A percentile compares a stretch with the other conserved stretches of the same genome.
phyloP scores from a whole-genome alignment of 2,329 filamentous ascomycete genomes.

The Cercospora zeae-maydis region DNA sequence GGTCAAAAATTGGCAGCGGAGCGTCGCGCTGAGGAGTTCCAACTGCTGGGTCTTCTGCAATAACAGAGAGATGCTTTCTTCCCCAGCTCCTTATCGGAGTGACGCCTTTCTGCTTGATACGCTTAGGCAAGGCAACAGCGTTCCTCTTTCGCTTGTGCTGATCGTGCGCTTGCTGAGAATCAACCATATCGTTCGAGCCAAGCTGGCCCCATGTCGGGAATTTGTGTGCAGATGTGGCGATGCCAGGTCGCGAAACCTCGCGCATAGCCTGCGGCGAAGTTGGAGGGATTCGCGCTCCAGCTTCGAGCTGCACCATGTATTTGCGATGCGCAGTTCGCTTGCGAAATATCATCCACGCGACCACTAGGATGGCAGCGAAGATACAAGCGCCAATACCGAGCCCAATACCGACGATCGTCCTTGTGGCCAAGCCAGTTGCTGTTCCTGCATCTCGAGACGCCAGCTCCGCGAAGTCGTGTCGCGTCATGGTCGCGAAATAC shows the following conservation, averaged over 20 bases:
- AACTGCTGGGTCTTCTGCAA: constrained; percentile 37
- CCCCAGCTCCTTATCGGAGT: constrained; percentile 24
- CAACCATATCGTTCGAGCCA: constrained; percentile 39
- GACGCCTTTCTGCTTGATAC: constrained; percentile 19
- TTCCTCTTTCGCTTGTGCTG: constrained; percentile 24
- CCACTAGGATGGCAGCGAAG: constrained; percentile 26
- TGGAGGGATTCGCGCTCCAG: constrained; percentile 16
- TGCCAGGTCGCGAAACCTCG: constrained; percentile 24
- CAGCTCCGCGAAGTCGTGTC: constrained; percentile 1
- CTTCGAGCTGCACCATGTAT: constrained; percentile 29
- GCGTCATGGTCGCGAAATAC: constrained; percentile 8
- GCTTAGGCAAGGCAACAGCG: constrained; percentile 27
- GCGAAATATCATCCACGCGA: constrained; percentile 26
- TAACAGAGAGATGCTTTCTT: constrained; percentile 37
- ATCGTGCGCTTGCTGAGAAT: constrained; percentile 18
- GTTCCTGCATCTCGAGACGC: not conserved
- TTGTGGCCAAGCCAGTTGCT: constrained; percentile 9
- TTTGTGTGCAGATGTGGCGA: constrained; percentile 18
- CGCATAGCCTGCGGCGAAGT: constrained; percentile 18
- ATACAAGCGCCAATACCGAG: constrained; percentile 30
- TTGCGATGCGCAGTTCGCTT: constrained; percentile 26
- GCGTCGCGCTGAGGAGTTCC: constrained; percentile 25
- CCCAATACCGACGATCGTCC: constrained; percentile 28
- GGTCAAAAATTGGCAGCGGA: constrained; percentile 5
- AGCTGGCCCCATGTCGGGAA: constrained; percentile 40